Evolutionary conservation across 2,329 filamentous ascomycete genomes (phyloP).

Genomic region (Macrophomina phaseolina): DNA sequence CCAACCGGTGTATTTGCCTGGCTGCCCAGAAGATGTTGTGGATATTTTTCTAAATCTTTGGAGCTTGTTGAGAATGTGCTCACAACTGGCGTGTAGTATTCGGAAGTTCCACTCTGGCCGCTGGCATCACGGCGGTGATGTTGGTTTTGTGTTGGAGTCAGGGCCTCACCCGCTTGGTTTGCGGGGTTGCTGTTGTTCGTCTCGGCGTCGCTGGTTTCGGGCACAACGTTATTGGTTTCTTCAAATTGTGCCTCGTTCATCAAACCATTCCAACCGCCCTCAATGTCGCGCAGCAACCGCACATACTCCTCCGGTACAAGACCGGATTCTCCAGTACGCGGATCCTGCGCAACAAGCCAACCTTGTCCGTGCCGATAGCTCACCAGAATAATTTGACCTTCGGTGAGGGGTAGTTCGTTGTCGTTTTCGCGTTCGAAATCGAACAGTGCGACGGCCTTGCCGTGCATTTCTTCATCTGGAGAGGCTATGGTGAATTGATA

Average conservation of each 20-base stretch:
- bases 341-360: conserved; percentile 96
- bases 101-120: conserved; percentile 24
- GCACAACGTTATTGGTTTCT: background rate
- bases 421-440: conserved; percentile 96
- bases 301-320: conserved; percentile 97
- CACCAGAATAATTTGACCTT: conserved; percentile 96
- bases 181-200: conserved; percentile 36
- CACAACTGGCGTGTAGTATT: conserved; percentile 51
- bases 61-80: conserved; percentile 59
- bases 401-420: conserved; percentile 89
- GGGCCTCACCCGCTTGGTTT: conserved; percentile 45
- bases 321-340: conserved; percentile 90
- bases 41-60: conserved; percentile 56
- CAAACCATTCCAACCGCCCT: conserved; percentile 72
- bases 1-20: conserved; percentile 22
- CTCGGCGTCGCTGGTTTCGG: conserved; percentile 21
- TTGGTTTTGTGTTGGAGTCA: conserved; percentile 45
- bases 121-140: conserved; percentile 36
- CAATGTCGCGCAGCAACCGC: conserved; percentile 86
- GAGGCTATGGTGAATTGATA: conserved; percentile 96
- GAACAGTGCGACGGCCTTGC: conserved; percentile 92
- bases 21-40: conserved; percentile 47
- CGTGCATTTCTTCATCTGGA: conserved; percentile 96
- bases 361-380: conserved; percentile 96
- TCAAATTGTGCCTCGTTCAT: conserved; percentile 39